These are phyloP conservation scores for Gossypium schwendimanii DNA, from an alignment of 441 rosid genomes.

Conservation along the genomic window DNA sequence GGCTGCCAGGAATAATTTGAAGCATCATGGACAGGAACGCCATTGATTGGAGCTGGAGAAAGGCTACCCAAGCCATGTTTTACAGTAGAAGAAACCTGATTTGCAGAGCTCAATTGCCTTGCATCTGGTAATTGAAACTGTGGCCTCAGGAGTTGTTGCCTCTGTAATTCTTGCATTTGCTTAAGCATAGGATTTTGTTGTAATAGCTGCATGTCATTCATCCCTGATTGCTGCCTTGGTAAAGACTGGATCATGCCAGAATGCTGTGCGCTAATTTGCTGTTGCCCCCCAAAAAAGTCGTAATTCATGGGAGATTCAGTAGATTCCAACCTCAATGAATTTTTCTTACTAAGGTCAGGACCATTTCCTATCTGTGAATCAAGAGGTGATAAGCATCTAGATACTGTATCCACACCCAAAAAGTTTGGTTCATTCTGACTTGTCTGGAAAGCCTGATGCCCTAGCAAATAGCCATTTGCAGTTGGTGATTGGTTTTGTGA, in stretches of 20 bases:
- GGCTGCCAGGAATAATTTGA: conserved; percentile 57
- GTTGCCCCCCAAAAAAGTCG: conserved; percentile 66
- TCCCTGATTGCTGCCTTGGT: conserved; percentile 61
- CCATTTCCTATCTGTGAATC: conserved; percentile 41
- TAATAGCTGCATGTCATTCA: conserved; percentile 60
- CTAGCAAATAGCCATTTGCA: conserved; percentile 58
- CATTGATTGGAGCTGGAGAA: conserved; percentile 45
- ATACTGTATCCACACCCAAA: conserved; percentile 48
- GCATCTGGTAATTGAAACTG: conserved; percentile 46
- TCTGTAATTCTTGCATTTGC: conserved; percentile 69
- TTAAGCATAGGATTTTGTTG: conserved; percentile 61
- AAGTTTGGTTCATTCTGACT: conserved; percentile 51
- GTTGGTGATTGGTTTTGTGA: conserved; percentile 38
- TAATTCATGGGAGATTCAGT: conserved; percentile 62
- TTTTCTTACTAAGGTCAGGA: conserved; percentile 47
- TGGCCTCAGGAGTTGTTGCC: conserved; percentile 57
- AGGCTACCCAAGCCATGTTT: conserved; percentile 39
- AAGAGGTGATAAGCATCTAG: conserved; percentile 41
- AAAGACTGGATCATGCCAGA: conserved; percentile 53
- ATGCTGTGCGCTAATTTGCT: conserved; percentile 47
- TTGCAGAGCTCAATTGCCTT: conserved; percentile 41
- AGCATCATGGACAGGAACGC: conserved; percentile 56
- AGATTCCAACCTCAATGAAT: conserved; percentile 42
- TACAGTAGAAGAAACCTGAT: conserved; percentile 40
- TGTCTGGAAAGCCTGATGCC: conserved; percentile 35